Percentiles rank a stretch among this genome's conserved stretches.
These are phyloP conservation scores for Sedum album DNA, from an alignment of 164 flowering plant genomes.

Conservation along the genomic window DNA sequence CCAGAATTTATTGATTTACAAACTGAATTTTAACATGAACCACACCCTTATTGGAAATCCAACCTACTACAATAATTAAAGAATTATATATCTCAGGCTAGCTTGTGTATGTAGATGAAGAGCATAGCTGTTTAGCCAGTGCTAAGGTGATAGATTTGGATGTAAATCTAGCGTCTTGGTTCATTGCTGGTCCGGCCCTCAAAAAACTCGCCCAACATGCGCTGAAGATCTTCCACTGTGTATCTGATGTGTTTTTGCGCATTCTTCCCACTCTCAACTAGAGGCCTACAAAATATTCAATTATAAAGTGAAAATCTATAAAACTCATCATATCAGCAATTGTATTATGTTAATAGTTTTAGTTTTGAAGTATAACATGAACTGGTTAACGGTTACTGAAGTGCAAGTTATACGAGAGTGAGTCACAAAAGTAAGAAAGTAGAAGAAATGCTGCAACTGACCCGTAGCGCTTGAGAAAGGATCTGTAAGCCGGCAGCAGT, in stretches of 20 bases:
- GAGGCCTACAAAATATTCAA: background rate
- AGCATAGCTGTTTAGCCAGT: background rate
- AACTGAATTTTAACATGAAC: background rate
- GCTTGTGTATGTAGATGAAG: background rate
- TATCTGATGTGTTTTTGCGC: constrained; percentile 4
- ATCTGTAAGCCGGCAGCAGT: constrained; percentile 54
- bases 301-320: background rate
- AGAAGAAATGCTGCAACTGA: constrained; percentile 11
- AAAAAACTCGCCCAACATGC: background rate
- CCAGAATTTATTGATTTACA: background rate
- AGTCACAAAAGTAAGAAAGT: background rate
- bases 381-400: too few relatives aligned
- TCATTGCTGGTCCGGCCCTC: constrained; percentile 1
- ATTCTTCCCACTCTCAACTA: constrained; percentile 4
- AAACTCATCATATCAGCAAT: background rate
- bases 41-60: background rate
- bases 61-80: background rate
- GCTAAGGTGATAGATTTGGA: background rate
- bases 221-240: constrained; percentile 3
- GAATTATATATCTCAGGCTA: background rate
- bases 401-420: too few relatives aligned
- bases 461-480: constrained; percentile 44
- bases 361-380: background rate
- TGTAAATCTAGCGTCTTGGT: background rate
- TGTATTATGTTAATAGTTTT: too few relatives aligned